Base-by-base conservation (phyloP, 1,284 basidiomycete species). In the Boletellus deceptivus region DNA sequence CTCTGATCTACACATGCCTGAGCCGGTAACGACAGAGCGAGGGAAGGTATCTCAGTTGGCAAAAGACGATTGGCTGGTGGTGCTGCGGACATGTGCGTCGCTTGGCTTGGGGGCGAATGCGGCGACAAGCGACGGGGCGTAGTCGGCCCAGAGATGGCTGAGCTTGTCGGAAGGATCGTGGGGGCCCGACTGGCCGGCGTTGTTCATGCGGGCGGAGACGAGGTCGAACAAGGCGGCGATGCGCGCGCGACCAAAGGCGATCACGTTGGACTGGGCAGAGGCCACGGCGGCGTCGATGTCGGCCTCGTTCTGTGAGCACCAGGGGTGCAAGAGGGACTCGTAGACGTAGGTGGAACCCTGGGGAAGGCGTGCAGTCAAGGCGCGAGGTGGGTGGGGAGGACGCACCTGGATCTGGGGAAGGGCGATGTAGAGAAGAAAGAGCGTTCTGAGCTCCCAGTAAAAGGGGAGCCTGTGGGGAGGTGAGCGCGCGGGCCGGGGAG, bases 261-360 rank as follows among this genome's bases (percentile, higher is more conserved):
- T 46, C 31, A 72, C 61, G 58, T 82, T 84, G 51, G 64, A 64
- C 54, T 83, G 80, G 6, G 79, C 74, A 6, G 78, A 71, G 36
- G 71, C 67, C 49, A 91, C 78, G 56, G 82, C 76, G 3, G 76
- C 75, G 59, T 92, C 89, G 46, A 92, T 76, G 29, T 83, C 77
- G 4, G 69, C 70, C 64, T 91, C 87, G 62, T 91, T 82, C 54
- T 75, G 74, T 46, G 67, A 59, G 62, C 87, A 79, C 69, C 84
- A 83, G 0, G 89, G 89, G 40, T 81, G 77, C 14, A 91, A 67
- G 63, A 83, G 82, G 6, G 73, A 71, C 49, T 75, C 71, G 71
- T 87, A 92, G 50, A 92, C 71, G 70, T 83, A 89, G 2, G 80
- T 80, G 7, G 88, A 86, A 49, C 87, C 89, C 87, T 91, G 56